phyloP scores from a whole-genome alignment of 2,329 filamentous ascomycete genomes.

The Cladosporium sp. region DNA sequence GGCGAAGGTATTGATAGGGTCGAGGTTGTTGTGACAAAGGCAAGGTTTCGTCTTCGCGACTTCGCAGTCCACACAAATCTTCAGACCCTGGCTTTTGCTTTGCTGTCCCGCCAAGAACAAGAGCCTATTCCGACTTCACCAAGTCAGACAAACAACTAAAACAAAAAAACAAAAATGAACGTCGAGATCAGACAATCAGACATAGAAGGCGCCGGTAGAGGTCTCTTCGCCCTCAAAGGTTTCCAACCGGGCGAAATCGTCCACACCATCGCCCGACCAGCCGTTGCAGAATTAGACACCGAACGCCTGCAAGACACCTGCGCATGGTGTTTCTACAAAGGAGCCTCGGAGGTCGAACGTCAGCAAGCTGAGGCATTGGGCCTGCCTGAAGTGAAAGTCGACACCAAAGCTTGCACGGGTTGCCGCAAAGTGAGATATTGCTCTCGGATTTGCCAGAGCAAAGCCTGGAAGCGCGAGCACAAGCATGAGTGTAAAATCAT shows the following conservation, averaged over 20 bases:
- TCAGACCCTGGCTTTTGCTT: neutral
- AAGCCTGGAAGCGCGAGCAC: constrained; percentile 57
- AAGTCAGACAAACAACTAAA: neutral
- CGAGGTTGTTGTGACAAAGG: no score
- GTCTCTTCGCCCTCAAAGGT: constrained; percentile 51
- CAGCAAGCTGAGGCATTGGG: constrained; percentile 35
- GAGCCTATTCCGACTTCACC: neutral
- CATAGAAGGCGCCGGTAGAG: constrained; percentile 42
- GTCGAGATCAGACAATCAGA: constrained; percentile 22
- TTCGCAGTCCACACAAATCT: no score
- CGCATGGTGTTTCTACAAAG: constrained; percentile 49
- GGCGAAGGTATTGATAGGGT: no score
- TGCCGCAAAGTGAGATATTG: constrained; percentile 59
- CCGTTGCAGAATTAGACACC: constrained; percentile 52
- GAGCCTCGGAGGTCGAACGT: constrained; percentile 22
- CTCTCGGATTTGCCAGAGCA: constrained; percentile 55
- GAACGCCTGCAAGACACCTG: constrained; percentile 52
- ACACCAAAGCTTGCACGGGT: constrained; percentile 53
- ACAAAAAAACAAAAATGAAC: constrained; percentile 37
- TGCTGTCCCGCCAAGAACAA: neutral
- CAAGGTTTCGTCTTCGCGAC: no score
- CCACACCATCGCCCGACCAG: constrained; percentile 46
- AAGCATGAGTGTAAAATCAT: constrained; percentile 57
- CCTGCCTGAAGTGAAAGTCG: constrained; percentile 19
- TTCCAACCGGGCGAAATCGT: constrained; percentile 48